These are phyloP conservation scores for Cyclostephanos tholiformis DNA, from an alignment of 108 stramenopile genomes.

Conservation along the genomic window DNA sequence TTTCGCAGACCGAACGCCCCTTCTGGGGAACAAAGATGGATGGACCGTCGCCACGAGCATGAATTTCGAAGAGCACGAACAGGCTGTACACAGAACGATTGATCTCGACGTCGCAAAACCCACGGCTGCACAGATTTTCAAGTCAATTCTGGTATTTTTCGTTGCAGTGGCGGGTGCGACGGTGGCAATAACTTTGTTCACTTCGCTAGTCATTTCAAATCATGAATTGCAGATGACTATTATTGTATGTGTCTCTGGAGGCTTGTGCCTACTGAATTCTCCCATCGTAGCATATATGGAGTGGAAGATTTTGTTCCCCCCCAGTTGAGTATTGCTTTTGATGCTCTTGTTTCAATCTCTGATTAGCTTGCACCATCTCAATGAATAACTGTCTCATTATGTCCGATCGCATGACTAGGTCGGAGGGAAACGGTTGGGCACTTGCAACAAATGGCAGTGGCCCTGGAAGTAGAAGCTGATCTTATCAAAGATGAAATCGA, in stretches of 20 bases:
- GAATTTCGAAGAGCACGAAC: conserved; percentile 5
- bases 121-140: conserved; percentile 9
- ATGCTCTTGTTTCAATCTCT: neutral
- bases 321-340: conserved; percentile 4
- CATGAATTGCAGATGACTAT: too few species aligned
- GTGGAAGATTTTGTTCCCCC: conserved; percentile 19
- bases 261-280: conserved; percentile 27
- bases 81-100: neutral
- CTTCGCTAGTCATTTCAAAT: conserved; percentile 3
- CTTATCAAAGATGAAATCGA: conserved; percentile 14
- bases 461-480: conserved; percentile 8
- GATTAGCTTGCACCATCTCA: neutral
- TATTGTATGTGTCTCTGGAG: conserved; percentile 20
- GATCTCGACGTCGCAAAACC: neutral
- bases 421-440: conserved; percentile 12
- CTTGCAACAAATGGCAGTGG: neutral
- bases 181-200: conserved; percentile 24
- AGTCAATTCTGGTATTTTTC: conserved; percentile 3
- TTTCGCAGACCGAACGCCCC: conserved; percentile 8
- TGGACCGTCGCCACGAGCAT: conserved; percentile 13
- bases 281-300: conserved; percentile 30
- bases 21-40: neutral
- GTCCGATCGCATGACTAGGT: neutral
- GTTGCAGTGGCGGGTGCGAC: conserved; percentile 22
- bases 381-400: neutral